phyloP scores from a whole-genome alignment of 2,329 filamentous ascomycete genomes.

The Metarhizium sp. region DNA sequence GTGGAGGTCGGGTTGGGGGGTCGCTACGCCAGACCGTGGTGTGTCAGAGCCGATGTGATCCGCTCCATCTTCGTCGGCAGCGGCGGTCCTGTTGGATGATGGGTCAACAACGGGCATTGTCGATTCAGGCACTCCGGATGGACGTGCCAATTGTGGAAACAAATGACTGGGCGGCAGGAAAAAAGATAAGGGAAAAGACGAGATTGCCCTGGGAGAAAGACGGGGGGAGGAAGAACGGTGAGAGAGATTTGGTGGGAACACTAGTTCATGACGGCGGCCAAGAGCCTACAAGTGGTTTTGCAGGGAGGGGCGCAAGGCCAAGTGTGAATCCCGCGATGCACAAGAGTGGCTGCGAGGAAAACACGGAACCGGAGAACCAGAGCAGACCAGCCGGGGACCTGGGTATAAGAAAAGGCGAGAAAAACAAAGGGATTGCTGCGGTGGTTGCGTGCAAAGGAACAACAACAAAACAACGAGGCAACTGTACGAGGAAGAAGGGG shows the following conservation, averaged over 20 bases:
- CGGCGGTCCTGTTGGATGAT: constrained; percentile 41
- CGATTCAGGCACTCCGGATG: constrained; percentile 13
- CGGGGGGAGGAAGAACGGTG: constrained; percentile 15
- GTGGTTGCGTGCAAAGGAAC: not conserved
- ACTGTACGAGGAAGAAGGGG: not conserved
- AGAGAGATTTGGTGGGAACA: constrained; percentile 20
- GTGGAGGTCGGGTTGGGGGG: constrained; percentile 83
- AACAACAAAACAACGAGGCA: not conserved
- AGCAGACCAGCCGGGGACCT: not conserved
- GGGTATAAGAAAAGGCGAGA: not conserved
- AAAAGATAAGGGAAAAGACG: constrained; percentile 2
- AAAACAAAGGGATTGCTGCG: not conserved
- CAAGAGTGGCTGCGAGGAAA: constrained; percentile 13
- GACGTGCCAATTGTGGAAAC: not conserved
- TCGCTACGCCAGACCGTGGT: constrained; percentile 83
- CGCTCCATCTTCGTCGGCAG: constrained; percentile 58
- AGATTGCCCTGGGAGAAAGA: not conserved
- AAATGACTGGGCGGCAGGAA: not conserved
- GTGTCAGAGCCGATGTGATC: constrained; percentile 79
- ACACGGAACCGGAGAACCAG: constrained; percentile 3
- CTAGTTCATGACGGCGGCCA: constrained; percentile 32
- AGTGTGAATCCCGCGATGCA: constrained; percentile 2
- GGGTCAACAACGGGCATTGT: constrained; percentile 43
- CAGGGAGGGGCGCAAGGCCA: constrained; percentile 1
- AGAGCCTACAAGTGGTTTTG: constrained; percentile 11